Base-by-base conservation (phyloP, 805 yeast genomes). In the Saturnispora hagleri region DNA sequence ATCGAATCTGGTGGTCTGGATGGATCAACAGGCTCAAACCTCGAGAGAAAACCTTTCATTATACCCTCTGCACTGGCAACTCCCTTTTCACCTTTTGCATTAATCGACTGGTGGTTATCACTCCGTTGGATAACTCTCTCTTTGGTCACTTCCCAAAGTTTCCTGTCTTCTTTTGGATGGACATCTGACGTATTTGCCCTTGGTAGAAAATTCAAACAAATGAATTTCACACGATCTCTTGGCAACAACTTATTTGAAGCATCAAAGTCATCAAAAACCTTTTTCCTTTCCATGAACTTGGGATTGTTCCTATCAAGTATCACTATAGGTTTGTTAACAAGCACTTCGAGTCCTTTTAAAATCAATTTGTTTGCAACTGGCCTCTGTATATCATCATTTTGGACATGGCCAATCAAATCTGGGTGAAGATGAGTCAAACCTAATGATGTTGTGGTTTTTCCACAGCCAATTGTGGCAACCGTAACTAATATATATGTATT, bases 381-480 rank as follows among this genome's bases (percentile, higher is more conserved):
- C 20, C 72, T 72, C 5, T 71, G 69, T 24, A 86, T 71, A 57
- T 86, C 79, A 67, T 91, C 98, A 67, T 89, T 93, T 64, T 89
- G 96, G 10, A 86, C 72, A 58, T 83, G 86, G 0, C 77, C 83
- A 84, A 95, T 84, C 6, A 63, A 36, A 0, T 69, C 62, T 0
- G 83, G 82, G 51, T 72, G 82, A 9, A 90, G 64, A 9, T 72
- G 61, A 0, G 60, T 55, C 41, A 93, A 69, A 0, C 90, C 81
- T 35, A 79, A 63, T 5, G 86, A 79, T 0, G 86, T 77, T 0
- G 97, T 89, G 0, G 97, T 89, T 63, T 93, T 93, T 7, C 99
- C 99, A 66, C 97, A 88, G 0, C 98, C 98, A 49, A 91, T 78
- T 0, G 96, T 89, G 0, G 97, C 89, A 3, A 90, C 80, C 0